Conservation (phyloP, 2,329 filamentous ascomycete genomes). For the Curvularia eragrostidis region DNA sequence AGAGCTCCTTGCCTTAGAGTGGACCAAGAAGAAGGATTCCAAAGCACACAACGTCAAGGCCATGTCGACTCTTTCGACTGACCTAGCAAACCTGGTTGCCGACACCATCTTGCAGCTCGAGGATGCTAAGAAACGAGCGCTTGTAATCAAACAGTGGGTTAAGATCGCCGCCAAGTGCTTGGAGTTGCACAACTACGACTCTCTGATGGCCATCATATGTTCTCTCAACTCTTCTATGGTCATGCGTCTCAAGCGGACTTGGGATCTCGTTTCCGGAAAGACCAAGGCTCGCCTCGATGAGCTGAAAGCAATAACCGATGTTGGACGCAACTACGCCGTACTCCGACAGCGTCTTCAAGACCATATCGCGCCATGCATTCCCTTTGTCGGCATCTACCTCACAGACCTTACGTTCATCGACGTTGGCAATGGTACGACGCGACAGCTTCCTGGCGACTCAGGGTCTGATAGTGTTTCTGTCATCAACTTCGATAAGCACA, state of each 20-base stretch:
- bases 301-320: conserved; percentile 84
- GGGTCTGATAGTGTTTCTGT: conserved; percentile 73
- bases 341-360: conserved; percentile 83
- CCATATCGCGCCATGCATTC: conserved; percentile 88
- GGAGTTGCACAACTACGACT: conserved; percentile 94
- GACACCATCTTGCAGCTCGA: conserved; percentile 87
- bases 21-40: conserved; percentile 85
- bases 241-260: conserved; percentile 84
- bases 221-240: conserved; percentile 92
- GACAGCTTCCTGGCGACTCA: conserved; percentile 69
- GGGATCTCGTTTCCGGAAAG: conserved; percentile 86
- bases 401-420: conserved; percentile 97
- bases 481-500: conserved; percentile 98
- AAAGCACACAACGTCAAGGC: conserved; percentile 88
- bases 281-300: conserved; percentile 79
- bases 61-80: conserved; percentile 91
- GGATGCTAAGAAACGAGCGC: conserved; percentile 91
- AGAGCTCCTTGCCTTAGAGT: conserved; percentile 88
- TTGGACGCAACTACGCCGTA: conserved; percentile 87
- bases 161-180: conserved; percentile 89
- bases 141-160: conserved; percentile 96
- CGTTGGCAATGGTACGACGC: conserved; percentile 87
- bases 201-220: conserved; percentile 95
- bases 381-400: conserved; percentile 94
- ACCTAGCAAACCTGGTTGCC: conserved; percentile 88